These are phyloP conservation scores for Fusarium siculi DNA, from an alignment of 2,329 filamentous ascomycete genomes.

Conservation along the genomic window DNA sequence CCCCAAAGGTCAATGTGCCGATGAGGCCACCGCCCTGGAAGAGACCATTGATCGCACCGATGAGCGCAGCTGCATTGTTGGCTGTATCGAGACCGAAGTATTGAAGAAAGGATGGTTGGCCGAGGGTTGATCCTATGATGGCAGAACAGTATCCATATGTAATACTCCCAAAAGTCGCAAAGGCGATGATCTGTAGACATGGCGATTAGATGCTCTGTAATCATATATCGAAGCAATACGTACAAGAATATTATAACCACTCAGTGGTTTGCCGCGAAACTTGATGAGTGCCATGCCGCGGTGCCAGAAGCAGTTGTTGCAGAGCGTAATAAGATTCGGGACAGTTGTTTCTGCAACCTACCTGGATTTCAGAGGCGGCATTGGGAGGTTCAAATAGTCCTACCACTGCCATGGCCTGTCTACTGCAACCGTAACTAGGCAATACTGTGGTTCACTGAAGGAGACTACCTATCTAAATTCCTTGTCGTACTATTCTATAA, in stretches of 20 bases:
- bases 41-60: background rate
- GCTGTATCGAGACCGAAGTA: background rate
- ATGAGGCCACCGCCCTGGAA: background rate
- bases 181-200: background rate
- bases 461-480: background rate
- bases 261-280: background rate
- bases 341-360: background rate
- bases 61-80: background rate
- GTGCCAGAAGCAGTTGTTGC: background rate
- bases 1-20: background rate
- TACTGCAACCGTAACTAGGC: background rate
- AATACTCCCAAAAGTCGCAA: background rate
- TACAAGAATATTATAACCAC: background rate
- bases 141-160: background rate
- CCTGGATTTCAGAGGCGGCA: too few species aligned
- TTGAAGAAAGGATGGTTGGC: background rate
- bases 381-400: background rate
- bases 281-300: background rate
- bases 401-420: background rate
- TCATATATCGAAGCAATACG: fast-evolving
- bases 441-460: background rate
- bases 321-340: too few species aligned
- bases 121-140: background rate
- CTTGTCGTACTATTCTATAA: background rate
- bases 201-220: fast-evolving